phyloP scores from a whole-genome alignment of 2,329 filamentous ascomycete genomes.

The Colletotrichum scovillei region DNA sequence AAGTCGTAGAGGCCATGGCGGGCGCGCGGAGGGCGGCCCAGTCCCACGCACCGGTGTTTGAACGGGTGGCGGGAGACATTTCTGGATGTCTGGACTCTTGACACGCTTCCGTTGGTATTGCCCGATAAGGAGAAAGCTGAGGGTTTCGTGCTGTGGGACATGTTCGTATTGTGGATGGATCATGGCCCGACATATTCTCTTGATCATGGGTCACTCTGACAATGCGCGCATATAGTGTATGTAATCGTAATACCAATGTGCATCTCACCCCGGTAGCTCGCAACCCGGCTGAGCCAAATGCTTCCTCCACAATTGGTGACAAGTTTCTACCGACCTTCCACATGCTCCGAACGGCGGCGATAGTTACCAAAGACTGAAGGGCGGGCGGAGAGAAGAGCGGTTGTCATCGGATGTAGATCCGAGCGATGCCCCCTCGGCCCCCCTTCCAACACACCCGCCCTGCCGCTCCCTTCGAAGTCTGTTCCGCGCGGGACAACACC shows the following conservation, averaged over 20 bases:
- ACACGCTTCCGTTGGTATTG: not conserved
- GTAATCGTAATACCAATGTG: not conserved
- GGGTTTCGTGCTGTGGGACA: not conserved
- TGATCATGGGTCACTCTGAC: not conserved
- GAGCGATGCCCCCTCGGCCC: not conserved
- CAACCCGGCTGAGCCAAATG: not conserved
- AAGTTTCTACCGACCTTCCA: not conserved
- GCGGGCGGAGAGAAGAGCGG: constrained; percentile 23
- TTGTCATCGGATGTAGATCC: constrained; percentile 23
- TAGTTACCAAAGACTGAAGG: not conserved
- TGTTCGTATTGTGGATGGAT: not conserved
- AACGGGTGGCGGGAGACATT: constrained; percentile 14
- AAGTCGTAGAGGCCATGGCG: not conserved
- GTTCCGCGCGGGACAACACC: constrained; percentile 7
- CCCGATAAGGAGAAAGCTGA: not conserved
- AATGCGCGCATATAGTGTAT: not conserved
- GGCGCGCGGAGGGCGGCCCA: constrained; percentile 13
- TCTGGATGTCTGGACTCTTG: not conserved
- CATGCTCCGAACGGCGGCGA: constrained; percentile 24
- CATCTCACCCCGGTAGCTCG: not conserved
- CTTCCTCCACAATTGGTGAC: not conserved
- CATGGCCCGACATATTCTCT: not conserved
- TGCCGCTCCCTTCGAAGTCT: not conserved
- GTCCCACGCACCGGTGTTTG: constrained; percentile 6
- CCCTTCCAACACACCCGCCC: not conserved